These are phyloP conservation scores for Gossypium bickii DNA, from an alignment of 345 rosid species.

Conservation along the genomic window DNA sequence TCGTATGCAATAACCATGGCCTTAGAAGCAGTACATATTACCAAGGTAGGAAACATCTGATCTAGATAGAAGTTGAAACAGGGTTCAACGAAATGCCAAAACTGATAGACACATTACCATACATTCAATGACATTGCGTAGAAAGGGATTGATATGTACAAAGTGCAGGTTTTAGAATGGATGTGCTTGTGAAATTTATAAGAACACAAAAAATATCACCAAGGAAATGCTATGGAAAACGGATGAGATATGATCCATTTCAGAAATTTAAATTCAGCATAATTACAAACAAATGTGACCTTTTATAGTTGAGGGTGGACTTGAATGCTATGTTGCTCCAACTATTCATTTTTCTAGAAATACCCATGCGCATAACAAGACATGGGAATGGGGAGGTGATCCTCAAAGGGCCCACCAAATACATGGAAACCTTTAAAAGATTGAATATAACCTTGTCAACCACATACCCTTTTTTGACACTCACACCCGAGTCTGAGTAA, in stretches of 20 bases:
- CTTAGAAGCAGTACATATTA: not conserved
- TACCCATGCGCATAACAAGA: not conserved
- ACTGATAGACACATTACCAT: not conserved
- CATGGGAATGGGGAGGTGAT: not conserved
- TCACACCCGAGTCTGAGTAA: not conserved
- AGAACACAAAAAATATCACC: not conserved
- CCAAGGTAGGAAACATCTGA: not conserved
- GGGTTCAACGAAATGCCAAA: not conserved
- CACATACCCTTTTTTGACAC: too few species aligned
- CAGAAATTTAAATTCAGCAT: not conserved
- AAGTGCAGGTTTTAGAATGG: not conserved
- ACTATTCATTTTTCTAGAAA: not conserved
- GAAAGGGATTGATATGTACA: not conserved
- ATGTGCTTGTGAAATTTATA: not conserved
- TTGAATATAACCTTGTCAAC: not conserved
- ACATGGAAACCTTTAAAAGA: not conserved
- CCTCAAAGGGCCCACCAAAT: not conserved
- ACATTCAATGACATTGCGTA: not conserved
- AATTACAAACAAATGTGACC: not conserved
- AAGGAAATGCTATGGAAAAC: not conserved
- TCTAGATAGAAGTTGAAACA: not conserved
- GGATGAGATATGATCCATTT: not conserved
- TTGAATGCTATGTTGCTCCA: not conserved
- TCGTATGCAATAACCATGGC: not conserved
- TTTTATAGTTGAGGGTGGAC: not conserved